These are phyloP conservation scores for Gamsiella multidivaricata DNA, from an alignment of 192 early-diverging fungal genomes.

Conservation along the genomic window DNA sequence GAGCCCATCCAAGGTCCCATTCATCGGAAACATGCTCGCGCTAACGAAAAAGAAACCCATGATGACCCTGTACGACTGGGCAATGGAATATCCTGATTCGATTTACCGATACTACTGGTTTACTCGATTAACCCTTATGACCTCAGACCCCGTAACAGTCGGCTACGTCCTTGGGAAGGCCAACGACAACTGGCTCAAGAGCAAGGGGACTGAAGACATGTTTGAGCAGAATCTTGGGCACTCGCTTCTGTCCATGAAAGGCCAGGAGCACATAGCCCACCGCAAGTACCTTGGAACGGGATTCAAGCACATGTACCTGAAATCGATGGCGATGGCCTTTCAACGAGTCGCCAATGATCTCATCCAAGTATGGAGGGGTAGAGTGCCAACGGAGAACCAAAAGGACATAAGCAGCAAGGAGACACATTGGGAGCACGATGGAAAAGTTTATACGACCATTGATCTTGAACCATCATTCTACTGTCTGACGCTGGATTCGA, in stretches of 20 bases:
- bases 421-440: constrained; percentile 11
- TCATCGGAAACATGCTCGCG: constrained; percentile 63
- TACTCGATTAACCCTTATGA: constrained; percentile 38
- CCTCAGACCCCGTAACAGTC: constrained; percentile 43
- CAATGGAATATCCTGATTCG: constrained; percentile 45
- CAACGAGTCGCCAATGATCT: constrained; percentile 29
- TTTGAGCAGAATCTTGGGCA: constrained; percentile 45
- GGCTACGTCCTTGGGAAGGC: constrained; percentile 47
- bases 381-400: not conserved
- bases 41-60: constrained; percentile 51
- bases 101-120: constrained; percentile 52
- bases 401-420: not conserved
- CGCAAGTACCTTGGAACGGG: constrained; percentile 32
- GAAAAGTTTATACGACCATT: constrained; percentile 23
- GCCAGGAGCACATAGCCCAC: constrained; percentile 23
- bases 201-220: constrained; percentile 36
- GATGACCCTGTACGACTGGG: constrained; percentile 50
- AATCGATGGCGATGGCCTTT: constrained; percentile 36
- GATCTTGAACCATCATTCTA: constrained; percentile 47
- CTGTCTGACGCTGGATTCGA: constrained; percentile 34
- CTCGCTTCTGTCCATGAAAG: constrained; percentile 37
- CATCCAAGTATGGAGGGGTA: constrained; percentile 19
- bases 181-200: constrained; percentile 53
- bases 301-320: constrained; percentile 42
- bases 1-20: constrained; percentile 20